These are phyloP conservation scores for Ilyonectria sp. DNA, from an alignment of 2,329 filamentous ascomycete genomes.

Conservation along the genomic window DNA sequence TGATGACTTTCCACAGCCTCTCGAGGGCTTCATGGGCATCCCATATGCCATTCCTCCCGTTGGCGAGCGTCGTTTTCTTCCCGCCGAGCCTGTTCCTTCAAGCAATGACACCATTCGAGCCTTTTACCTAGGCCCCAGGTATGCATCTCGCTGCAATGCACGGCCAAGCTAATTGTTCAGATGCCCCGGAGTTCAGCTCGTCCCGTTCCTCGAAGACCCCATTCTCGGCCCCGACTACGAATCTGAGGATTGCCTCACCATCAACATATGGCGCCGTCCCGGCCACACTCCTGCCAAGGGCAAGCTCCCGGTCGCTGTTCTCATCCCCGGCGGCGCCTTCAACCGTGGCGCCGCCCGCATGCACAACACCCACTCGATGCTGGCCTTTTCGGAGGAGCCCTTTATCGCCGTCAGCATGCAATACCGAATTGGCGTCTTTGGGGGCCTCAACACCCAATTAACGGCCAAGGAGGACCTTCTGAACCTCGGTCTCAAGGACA, in stretches of 20 bases:
- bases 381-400: slow-evolving; percentile 62
- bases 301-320: slow-evolving; percentile 46
- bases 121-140: slow-evolving; percentile 44
- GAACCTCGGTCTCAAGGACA: slow-evolving; percentile 69
- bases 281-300: slow-evolving; percentile 33
- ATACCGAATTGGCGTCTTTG: slow-evolving; percentile 68
- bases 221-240: slow-evolving; percentile 50
- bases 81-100: slow-evolving; percentile 48
- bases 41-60: slow-evolving; percentile 63
- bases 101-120: slow-evolving; percentile 47
- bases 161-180: slow-evolving; percentile 26
- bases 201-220: slow-evolving; percentile 50
- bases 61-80: slow-evolving; percentile 59
- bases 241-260: slow-evolving; percentile 48
- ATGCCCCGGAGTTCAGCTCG: slow-evolving; percentile 50
- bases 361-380: slow-evolving; percentile 63
- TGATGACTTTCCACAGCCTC: slow-evolving; percentile 50
- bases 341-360: slow-evolving; percentile 51
- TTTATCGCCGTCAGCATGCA: slow-evolving; percentile 65
- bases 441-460: slow-evolving; percentile 69
- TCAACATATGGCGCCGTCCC: slow-evolving; percentile 45
- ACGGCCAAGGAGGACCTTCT: slow-evolving; percentile 66
- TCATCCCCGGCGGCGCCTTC: slow-evolving; percentile 51
- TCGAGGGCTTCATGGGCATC: slow-evolving; percentile 62
- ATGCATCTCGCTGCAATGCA: background rate